Conservation (phyloP, 2,329 filamentous ascomycete genomes). For the Penicillium thymicola region DNA sequence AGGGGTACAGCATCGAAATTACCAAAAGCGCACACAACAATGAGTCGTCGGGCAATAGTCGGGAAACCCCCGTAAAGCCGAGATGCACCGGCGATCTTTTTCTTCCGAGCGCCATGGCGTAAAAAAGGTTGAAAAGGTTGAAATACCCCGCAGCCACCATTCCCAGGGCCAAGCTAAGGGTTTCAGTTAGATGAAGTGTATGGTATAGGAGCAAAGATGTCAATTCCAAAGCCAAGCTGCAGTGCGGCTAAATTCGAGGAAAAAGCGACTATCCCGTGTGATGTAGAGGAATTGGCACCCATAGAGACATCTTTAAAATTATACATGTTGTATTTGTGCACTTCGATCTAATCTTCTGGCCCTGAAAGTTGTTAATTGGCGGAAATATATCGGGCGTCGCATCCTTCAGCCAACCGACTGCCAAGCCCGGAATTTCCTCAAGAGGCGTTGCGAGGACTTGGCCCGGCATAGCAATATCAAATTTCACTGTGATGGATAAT, state of each 20-base stretch:
- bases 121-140: conserved; percentile 9
- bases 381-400: conserved; percentile 2
- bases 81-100: conserved; percentile 19
- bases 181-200: background rate
- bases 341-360: background rate
- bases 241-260: background rate
- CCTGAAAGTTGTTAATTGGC: background rate
- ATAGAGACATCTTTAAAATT: background rate
- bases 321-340: background rate
- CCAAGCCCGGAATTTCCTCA: background rate
- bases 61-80: conserved; percentile 9
- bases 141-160: conserved; percentile 18
- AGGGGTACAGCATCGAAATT: background rate
- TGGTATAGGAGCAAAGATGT: background rate
- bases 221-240: background rate
- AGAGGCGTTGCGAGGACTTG: background rate
- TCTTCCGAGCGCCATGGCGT: conserved; percentile 21
- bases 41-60: conserved; percentile 8
- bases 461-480: background rate
- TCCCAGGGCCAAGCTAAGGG: conserved; percentile 9
- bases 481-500: background rate
- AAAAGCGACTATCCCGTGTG: background rate
- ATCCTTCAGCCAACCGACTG: background rate
- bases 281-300: background rate
- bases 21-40: conserved; percentile 8